Conservation (phyloP, 2,329 filamentous ascomycete genomes). For the Aspergillus phoenicis region DNA sequence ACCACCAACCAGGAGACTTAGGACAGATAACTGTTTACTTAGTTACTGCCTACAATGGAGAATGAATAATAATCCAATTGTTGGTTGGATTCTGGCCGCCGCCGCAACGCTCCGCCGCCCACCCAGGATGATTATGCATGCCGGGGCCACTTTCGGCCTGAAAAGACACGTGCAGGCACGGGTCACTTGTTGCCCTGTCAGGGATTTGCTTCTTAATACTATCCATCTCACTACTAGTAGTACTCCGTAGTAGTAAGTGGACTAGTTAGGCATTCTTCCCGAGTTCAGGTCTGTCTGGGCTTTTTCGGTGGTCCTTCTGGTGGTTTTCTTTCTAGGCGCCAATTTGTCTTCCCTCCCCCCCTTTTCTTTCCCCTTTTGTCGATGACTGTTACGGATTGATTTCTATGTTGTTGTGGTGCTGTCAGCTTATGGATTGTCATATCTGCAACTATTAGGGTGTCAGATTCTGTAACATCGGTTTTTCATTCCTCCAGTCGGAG, state of each 20-base stretch:
- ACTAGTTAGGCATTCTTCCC: background rate
- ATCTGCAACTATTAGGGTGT: too few relatives aligned
- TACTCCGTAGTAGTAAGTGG: background rate
- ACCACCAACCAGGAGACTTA: too few relatives aligned
- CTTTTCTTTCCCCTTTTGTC: background rate
- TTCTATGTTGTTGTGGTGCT: background rate
- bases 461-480: too few relatives aligned
- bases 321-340: background rate
- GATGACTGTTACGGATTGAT: background rate
- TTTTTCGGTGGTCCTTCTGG: background rate
- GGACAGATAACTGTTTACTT: too few relatives aligned
- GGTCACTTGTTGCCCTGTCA: conserved; percentile 18
- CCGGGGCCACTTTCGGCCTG: background rate
- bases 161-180: conserved; percentile 17
- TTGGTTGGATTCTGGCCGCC: background rate
- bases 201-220: background rate
- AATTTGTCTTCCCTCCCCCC: background rate
- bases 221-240: background rate
- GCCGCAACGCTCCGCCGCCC: background rate
- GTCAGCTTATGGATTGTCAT: background rate
- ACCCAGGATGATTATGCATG: conserved; percentile 5
- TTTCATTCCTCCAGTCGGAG: too few relatives aligned
- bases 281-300: background rate
- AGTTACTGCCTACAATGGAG: background rate
- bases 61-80: background rate